Base-by-base conservation (phyloP, 345 rosid genomes). In the Lagerstroemia speciosa region DNA sequence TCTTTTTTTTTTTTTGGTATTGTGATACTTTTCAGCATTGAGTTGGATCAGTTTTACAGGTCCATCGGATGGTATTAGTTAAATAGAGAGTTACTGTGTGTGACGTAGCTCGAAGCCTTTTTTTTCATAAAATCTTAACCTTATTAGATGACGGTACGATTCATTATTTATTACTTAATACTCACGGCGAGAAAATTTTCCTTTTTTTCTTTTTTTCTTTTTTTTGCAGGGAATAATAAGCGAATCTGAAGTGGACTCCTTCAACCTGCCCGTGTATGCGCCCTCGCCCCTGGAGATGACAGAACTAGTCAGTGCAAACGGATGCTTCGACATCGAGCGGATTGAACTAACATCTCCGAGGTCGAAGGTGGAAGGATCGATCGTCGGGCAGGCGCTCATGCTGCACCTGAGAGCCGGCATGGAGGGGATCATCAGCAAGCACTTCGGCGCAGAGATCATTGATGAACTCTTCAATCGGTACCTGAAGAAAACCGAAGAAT, bases 191-290 rank as follows among this genome's bases (percentile, higher is more conserved):
- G n/a, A n/a, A n/a, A n/a, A n/a, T n/a, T n/a, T n/a, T n/a, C n/a
- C n/a, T n/a, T n/a, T n/a, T n/a, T n/a, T n/a, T n/a, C n/a, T n/a
- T n/a, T n/a, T n/a, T 1, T 36, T 9, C 0, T 36, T 17, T 14
- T 12, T 55, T 55, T 26, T 55, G 1, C 58, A 78, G 80, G 83
- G 82, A 9, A n/a, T 78, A 27, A 63, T 85, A 26, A 73, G 72
- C 16, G 81, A 80, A 74, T 76, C 52, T 15, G 36, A 67, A 32
- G 72, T 80, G 60, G 82, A 80, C 53, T 66, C 76, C 0, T 85
- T 82, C 69, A 85, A 80, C 66, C 22, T 82, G 8, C 89, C 89
- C 0, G 19, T 75, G 6, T 85, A 79, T 43, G 8, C 52, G 40
- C 2, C 78, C 6, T 40, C 75, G 22, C 69, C 80, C 0, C 38